Base-by-base conservation (phyloP, 768 basidiomycete species). In the Cystofilobasidium capitatum region DNA sequence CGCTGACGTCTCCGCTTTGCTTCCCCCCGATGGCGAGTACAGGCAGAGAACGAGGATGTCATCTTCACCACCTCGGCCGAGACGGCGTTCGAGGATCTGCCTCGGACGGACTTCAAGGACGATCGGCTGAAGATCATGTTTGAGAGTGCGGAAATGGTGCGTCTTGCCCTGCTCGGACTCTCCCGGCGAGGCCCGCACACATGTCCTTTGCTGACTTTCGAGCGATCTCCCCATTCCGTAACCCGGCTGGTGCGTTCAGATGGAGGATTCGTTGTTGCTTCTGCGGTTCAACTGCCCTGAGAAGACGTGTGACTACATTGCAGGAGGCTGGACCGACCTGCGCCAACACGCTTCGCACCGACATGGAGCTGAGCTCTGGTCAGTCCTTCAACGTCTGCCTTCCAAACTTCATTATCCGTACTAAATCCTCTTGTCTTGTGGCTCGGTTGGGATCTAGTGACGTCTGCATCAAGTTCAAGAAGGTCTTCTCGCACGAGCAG, bases 401-500 rank as follows among this genome's bases (percentile, higher is more conserved):
- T 24, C 31, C 26, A 31, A 17, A 3, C 44, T 57, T 36, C 49
- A 47, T 3, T 12, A 13, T 47, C 26, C 40, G 6, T 5, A 6
- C 24, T 26, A 6, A 29, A 16, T 2, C 49, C 6, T 4, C 20
- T 51, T 17, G 7, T 7, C 49, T 51, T n/a, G 9, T 20, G 26
- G 24, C 40, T 44, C 44, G 24, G 33, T 20, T 35, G 39, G 26
- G 17, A 17, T 62, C 8, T 66, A 92, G 90, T 72, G 89, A 91
- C 71, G 75, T 99, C 1, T 99, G 96, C 75, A 85, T 91, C 65
- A 82, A 85, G 60, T 82, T 82, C 76, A 93, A 97, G 79, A 96
- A 96, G 72, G 88, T 98, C 44, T 99, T 99, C 76, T 81, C 89
- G 1, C 93, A 99, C 77, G 94, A 99, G 76, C 94, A 97, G 74